These are phyloP conservation scores for Sclerotinia trifoliorum DNA, from an alignment of 2,329 filamentous ascomycete species.

Conservation along the genomic window DNA sequence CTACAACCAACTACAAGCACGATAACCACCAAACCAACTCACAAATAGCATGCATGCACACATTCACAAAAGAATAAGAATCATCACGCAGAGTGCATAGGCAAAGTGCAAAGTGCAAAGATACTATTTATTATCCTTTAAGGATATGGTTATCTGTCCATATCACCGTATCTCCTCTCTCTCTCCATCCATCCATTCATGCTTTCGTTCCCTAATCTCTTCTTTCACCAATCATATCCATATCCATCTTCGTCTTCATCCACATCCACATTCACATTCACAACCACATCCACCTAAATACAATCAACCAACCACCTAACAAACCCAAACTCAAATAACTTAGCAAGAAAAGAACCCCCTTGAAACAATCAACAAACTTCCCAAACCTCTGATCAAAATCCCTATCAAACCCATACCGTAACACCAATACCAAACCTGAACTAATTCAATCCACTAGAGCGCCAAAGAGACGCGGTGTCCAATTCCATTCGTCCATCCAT, in stretches of 20 bases:
- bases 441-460: neutral
- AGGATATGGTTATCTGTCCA: too few species aligned
- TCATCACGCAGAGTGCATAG: too few species aligned
- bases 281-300: neutral
- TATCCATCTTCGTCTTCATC: neutral
- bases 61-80: too few species aligned
- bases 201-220: too few species aligned
- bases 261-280: neutral
- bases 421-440: neutral
- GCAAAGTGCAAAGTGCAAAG: too few species aligned
- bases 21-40: too few species aligned
- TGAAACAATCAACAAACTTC: neutral
- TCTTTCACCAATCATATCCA: neutral
- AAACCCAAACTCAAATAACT: neutral
- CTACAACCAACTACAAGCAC: too few species aligned
- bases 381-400: neutral
- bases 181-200: too few species aligned
- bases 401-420: neutral
- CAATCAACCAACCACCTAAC: neutral
- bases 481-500: neutral
- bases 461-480: neutral
- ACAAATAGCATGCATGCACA: too few species aligned
- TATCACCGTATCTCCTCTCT: too few species aligned
- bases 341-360: neutral
- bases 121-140: too few species aligned